These are phyloP conservation scores for Agaricales sp. DNA, from an alignment of 1,284 basidiomycete genomes.

Conservation along the genomic window DNA sequence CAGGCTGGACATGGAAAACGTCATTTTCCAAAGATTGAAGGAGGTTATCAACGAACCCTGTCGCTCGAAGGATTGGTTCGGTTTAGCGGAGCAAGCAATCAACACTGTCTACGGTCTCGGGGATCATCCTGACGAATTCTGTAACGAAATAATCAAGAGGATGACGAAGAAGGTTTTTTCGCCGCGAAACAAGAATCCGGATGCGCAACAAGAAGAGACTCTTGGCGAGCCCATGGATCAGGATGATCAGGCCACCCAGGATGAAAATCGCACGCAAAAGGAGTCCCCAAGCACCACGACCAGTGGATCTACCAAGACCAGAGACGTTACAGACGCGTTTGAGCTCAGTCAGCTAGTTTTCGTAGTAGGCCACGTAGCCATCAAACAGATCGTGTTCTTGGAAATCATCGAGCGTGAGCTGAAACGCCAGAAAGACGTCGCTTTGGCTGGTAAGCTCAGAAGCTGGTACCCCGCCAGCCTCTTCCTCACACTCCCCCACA, in stretches of 20 bases:
- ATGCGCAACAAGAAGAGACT: conserved; percentile 14
- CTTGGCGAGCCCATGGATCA: conserved; percentile 45
- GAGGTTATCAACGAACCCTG: conserved; percentile 71
- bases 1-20: conserved; percentile 81
- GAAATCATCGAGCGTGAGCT: conserved; percentile 96
- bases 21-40: conserved; percentile 79
- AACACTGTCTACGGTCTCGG: conserved; percentile 94
- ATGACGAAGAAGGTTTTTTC: conserved; percentile 70
- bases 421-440: conserved; percentile 93
- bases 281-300: conserved; percentile 2
- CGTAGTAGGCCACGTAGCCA: conserved; percentile 90
- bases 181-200: conserved; percentile 8
- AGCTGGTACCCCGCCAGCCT: no score
- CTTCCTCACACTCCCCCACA: conserved; percentile 14
- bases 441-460: conserved; percentile 53
- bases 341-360: conserved; percentile 88
- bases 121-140: conserved; percentile 86
- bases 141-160: conserved; percentile 75
- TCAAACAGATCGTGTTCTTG: conserved; percentile 96
- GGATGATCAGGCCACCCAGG: conserved; percentile 19
- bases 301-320: conserved; percentile 18
- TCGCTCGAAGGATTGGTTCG: conserved; percentile 89
- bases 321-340: conserved; percentile 72
- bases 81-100: conserved; percentile 92
- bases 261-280: conserved; percentile 9